phyloP scores from a whole-genome alignment of 2,329 filamentous ascomycete species.

The Monosporascus ibericus region DNA sequence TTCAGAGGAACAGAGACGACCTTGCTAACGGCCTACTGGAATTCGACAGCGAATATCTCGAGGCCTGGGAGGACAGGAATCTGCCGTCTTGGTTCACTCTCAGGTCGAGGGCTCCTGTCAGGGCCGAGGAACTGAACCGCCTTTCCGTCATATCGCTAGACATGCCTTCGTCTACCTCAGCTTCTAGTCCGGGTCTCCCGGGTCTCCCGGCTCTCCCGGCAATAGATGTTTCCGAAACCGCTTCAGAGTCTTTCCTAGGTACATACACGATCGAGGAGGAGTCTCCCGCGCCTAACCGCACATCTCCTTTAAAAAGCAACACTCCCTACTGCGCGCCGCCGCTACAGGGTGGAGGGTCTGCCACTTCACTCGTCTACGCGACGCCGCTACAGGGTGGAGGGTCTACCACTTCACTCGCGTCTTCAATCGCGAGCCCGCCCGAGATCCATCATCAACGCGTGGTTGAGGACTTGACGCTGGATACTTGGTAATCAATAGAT shows the following conservation, averaged over 20 bases:
- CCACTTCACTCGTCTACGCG: background rate
- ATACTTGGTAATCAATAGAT: background rate
- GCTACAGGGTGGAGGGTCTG: background rate
- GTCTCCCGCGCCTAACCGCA: background rate
- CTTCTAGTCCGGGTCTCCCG: background rate
- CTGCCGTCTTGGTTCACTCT: slow-evolving; percentile 16
- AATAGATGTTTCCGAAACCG: background rate
- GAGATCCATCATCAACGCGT: background rate
- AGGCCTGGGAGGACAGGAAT: slow-evolving; percentile 21
- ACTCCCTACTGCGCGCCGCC: background rate
- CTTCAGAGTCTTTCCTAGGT: background rate
- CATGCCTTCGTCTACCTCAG: background rate
- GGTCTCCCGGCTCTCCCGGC: background rate
- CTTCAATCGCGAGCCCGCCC: background rate
- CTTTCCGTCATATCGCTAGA: background rate
- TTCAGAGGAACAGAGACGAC: slow-evolving; percentile 17
- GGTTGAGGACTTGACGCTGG: background rate
- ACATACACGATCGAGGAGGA: background rate
- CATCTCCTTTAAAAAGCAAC: background rate
- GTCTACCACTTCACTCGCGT: background rate
- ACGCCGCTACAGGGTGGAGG: background rate
- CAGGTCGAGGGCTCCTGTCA: background rate
- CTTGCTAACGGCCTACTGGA: slow-evolving; percentile 13
- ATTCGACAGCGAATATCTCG: slow-evolving; percentile 19
- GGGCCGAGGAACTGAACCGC: background rate